These are phyloP conservation scores for Aspergillus sp. DNA, from an alignment of 2,329 filamentous ascomycete species.

Conservation along the genomic window DNA sequence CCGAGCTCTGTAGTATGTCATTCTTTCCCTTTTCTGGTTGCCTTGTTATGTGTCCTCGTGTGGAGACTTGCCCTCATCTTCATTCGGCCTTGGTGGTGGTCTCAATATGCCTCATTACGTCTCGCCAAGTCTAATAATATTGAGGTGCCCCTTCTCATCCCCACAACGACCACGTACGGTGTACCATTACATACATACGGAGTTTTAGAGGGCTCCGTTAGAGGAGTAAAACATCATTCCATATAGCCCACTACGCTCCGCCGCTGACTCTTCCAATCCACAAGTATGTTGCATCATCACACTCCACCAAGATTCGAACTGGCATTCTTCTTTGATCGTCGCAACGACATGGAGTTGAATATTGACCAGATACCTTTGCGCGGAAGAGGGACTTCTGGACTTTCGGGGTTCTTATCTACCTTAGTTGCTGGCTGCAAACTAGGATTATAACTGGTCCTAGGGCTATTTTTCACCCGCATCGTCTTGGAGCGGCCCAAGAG, in stretches of 20 bases:
- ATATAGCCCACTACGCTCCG: constrained; percentile 11
- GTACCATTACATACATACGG: constrained; percentile 11
- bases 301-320: constrained; percentile 16
- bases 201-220: neutral
- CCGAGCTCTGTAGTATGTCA: neutral
- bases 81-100: neutral
- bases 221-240: neutral
- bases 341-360: constrained; percentile 21
- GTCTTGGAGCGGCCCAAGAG: constrained; percentile 13
- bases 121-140: constrained; percentile 14
- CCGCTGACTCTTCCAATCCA: constrained; percentile 1
- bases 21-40: constrained; percentile 1
- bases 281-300: constrained; percentile 16
- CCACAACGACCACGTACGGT: constrained; percentile 10
- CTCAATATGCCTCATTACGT: constrained; percentile 13
- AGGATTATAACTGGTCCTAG: neutral
- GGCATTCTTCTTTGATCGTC: constrained; percentile 13
- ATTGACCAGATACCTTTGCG: constrained; percentile 18
- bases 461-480: constrained; percentile 5
- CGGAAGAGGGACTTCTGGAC: constrained; percentile 3
- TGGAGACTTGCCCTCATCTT: constrained; percentile 5
- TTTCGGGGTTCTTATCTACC: constrained; percentile 3
- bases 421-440: neutral
- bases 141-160: constrained; percentile 3
- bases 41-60: neutral